Evolutionary conservation across 768 basidiomycete genomes (phyloP).

Genomic region (Boletus rufocinnamomeus): DNA sequence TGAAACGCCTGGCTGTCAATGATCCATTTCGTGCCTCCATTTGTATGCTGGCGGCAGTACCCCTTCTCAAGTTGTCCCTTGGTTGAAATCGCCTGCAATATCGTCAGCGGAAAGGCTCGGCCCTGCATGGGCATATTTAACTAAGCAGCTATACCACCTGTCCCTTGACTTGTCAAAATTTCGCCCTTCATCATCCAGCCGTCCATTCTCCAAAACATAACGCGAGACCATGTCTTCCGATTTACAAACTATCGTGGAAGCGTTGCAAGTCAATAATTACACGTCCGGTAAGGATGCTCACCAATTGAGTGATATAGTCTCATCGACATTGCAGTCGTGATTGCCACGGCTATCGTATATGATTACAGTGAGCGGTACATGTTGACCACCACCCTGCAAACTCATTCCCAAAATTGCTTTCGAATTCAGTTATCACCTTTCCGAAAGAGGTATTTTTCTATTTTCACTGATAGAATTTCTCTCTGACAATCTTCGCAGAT

Average conservation of each 20-base stretch:
- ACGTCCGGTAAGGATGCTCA: conserved; percentile 4
- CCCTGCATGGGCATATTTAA: too few species aligned
- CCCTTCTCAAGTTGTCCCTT: too few species aligned
- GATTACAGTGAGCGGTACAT: neutral
- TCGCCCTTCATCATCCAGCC: neutral
- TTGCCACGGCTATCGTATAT: neutral
- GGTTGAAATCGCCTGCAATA: neutral
- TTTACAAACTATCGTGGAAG: conserved; percentile 4
- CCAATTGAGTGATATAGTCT: neutral
- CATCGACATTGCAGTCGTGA: conserved; percentile 14
- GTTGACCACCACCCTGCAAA: neutral
- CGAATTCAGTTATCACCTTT: conserved; percentile 16
- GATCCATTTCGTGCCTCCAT: neutral
- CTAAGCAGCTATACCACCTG: too few species aligned
- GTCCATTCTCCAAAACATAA: too few species aligned
- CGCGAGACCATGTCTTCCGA: conserved; percentile 18
- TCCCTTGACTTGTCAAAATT: neutral
- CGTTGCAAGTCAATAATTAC: neutral
- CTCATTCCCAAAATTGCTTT: neutral
- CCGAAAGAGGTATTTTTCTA: conserved; percentile 15
- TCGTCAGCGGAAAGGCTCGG: too few species aligned
- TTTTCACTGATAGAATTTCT: neutral
- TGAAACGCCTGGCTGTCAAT: too few species aligned
- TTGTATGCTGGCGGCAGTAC: too few species aligned
- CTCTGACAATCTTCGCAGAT: neutral